Evolutionary conservation across 83 land plant species (phyloP), one percentile per base, ranked within the genome.

Genomic region (Picea abies): DNA sequence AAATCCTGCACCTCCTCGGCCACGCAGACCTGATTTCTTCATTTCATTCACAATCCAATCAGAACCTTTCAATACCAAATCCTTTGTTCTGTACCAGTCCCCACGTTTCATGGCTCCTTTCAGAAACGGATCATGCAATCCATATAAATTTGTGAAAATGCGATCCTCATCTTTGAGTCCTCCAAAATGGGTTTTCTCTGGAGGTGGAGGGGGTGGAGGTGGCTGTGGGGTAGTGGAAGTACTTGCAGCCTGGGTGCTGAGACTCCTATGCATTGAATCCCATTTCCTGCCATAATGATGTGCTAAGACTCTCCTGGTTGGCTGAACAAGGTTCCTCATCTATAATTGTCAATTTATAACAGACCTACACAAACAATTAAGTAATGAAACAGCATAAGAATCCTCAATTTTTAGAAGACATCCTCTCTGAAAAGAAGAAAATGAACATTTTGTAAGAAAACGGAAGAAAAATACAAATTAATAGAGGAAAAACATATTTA

Each of bases 1-100:
- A 81, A 96, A 96, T 4, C 99, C 97, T 52, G 99, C 97, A 81
- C 99, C 99, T 70, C 97, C 99, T 82, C 99, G 91, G 7, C 99
- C 97, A 25, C 99, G 88, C 68, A 96, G 88, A 8, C 99, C 99
- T 52, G 97, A 94, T 67, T 94, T 94, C 89, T 96, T 94, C 88
- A 94, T 89, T 81, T 96, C 99, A 82, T 93, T 96, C 35, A 96
- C 93, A 83, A 96, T 96, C 99, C 99, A 96, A 85, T 96, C 99
- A 64, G 96, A 23, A 65, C 99, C 99, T 83, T 96, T 96, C 67
- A 88, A 81, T 72, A 96, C 97, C 47, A 96, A 76, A 70, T 96
- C 99, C 84, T 96, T 96, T 17, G 99, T 96, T 37, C 96, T 85
- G 69, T 96, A 75, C 99, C 99, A 96, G 84, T 96, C 99, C 44